phyloP scores from a whole-genome alignment of 768 basidiomycete genomes.

The Boletus subparvulus region DNA sequence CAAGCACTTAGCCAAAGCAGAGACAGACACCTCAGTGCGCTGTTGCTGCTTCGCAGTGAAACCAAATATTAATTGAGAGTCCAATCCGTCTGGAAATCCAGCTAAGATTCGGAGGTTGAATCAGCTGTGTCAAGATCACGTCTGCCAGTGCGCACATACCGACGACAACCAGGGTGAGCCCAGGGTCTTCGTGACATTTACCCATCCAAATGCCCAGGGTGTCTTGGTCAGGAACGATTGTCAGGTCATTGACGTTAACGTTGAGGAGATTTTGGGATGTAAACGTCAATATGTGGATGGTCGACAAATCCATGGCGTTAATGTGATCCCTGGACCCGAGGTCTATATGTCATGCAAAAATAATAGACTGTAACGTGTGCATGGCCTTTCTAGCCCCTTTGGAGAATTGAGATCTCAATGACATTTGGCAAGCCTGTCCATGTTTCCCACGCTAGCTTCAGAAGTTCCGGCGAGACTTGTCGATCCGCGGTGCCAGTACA shows the following conservation, averaged over 20 bases:
- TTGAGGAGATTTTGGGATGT: not conserved
- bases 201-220: not conserved
- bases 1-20: not conserved
- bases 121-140: not conserved
- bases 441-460: too few relatives aligned
- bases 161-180: not conserved
- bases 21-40: not conserved
- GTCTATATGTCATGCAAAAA: not conserved
- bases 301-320: not conserved
- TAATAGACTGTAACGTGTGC: not conserved
- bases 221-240: not conserved
- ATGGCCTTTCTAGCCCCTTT: too few relatives aligned
- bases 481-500: too few relatives aligned
- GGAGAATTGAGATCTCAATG: too few relatives aligned
- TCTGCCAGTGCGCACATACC: not conserved
- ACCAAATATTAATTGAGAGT: not conserved
- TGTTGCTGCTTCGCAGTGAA: not conserved
- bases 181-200: constrained; percentile 3
- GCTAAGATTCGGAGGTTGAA: not conserved
- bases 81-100: not conserved
- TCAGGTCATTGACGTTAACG: not conserved
- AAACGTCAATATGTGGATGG: not conserved
- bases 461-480: too few relatives aligned
- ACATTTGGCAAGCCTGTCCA: too few relatives aligned
- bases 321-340: not conserved